These are phyloP conservation scores for Talaromyces borbonicus DNA, from an alignment of 495 filamentous ascomycete species.

Conservation along the genomic window DNA sequence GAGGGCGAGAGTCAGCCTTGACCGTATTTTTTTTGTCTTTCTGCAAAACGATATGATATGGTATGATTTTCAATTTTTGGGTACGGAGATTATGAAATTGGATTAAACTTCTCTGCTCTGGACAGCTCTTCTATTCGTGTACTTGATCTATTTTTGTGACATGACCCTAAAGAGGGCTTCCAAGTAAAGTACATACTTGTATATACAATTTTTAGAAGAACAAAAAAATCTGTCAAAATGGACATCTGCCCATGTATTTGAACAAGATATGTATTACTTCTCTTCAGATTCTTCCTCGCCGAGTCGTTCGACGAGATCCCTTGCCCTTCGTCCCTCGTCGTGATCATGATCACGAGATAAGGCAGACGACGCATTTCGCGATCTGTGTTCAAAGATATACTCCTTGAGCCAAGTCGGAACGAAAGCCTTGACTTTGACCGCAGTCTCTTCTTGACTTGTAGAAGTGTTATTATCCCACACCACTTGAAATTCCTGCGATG, in stretches of 20 bases:
- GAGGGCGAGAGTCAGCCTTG: conserved; percentile 17
- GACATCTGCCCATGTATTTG: neutral
- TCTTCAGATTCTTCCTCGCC: conserved; percentile 27
- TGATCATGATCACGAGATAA: conserved; percentile 11
- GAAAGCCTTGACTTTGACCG: conserved; percentile 69
- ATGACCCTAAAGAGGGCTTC: too few relatives aligned
- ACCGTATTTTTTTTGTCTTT: neutral
- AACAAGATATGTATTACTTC: neutral
- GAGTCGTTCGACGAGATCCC: conserved; percentile 30
- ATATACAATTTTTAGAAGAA: too few relatives aligned
- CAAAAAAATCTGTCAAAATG: too few relatives aligned
- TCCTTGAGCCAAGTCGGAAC: conserved; percentile 68
- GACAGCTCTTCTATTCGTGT: too few relatives aligned
- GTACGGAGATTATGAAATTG: too few relatives aligned
- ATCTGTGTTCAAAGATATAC: conserved; percentile 24
- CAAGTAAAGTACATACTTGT: too few relatives aligned
- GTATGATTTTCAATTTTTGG: neutral
- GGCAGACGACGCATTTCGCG: conserved; percentile 15
- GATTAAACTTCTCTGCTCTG: too few relatives aligned
- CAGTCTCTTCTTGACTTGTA: conserved; percentile 16
- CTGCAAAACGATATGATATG: neutral
- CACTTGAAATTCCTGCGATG: conserved; percentile 46
- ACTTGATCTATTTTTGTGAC: too few relatives aligned
- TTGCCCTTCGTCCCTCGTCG: conserved; percentile 25
- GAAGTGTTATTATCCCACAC: conserved; percentile 30